Evolutionary conservation across 805 yeast species (phyloP), one percentile per base, ranked within the genome.

Genomic region (Yamadazyma ubonensis): DNA sequence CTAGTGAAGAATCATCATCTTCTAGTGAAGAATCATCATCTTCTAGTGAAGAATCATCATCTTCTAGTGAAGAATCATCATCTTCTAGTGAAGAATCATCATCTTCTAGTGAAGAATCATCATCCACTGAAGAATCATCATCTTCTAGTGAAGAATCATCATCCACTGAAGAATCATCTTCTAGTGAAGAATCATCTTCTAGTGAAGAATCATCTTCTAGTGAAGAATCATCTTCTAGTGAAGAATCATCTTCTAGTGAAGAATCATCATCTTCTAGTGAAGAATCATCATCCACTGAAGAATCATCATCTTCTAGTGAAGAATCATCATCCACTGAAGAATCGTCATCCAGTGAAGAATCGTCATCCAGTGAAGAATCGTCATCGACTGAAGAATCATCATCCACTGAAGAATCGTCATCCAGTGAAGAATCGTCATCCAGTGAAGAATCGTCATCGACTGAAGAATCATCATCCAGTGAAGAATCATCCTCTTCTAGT

Each of bases 381-480:
- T 29, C 35, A 8, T 23, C 31, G 7, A 17, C 15, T 18, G 39
- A 20, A 10, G 36, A 7, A 4, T 18, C 32, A 6, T 38, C 41
- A 5, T 22, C 30, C 8, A 18, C n/a, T 29, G 39, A 21, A 12
- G 29, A 4, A 5, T 21, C 35, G 8, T 28, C 33, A 15, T 19
- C 33, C 15, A 29, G 30, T 29, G 41, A 38, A 33, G 29, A 19
- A 6, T 15, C 29, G 9, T 19, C 33, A 7, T 27, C 33, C 4
- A 27, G 17, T 25, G 36, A 31, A 30, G 36, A 2, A 9, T 11
- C 36, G 2, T 25, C 36, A 2, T 29, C 40, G 11, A 23, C 15
- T 14, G 40, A 29, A 36, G 29, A 5, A n/a, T 16, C 34, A n/a
- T 36, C 40, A 11, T 21, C 30, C 10, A 18, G 23, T 11, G 40